A percentile compares a stretch with the other conserved stretches of the same genome.
Evolutionary conservation across 129 eudicot species (phyloP).

Genomic region (Lactuca sativa): DNA sequence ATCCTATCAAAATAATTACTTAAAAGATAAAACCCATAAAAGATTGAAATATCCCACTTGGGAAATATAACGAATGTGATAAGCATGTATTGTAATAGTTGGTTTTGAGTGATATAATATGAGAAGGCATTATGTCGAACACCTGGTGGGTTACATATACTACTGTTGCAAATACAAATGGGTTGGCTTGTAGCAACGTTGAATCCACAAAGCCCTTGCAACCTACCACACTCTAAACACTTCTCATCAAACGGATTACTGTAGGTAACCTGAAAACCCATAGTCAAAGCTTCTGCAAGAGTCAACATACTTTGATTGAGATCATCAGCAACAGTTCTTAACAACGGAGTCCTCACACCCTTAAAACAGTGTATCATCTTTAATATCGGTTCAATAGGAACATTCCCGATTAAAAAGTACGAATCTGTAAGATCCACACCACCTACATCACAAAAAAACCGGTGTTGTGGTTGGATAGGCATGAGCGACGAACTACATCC

Average conservation of each 20-base stretch:
- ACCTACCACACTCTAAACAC: slow-evolving; percentile 43
- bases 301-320: slow-evolving; percentile 26
- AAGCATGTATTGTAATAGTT: not conserved
- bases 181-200: slow-evolving; percentile 13
- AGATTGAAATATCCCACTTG: not conserved
- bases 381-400: slow-evolving; percentile 52
- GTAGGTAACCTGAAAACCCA: slow-evolving; percentile 54
- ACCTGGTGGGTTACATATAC: slow-evolving; percentile 48
- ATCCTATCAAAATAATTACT: not conserved
- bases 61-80: not conserved
- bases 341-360: slow-evolving; percentile 39
- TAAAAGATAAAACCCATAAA: not conserved
- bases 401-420: slow-evolving; percentile 46
- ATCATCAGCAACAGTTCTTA: slow-evolving; percentile 23
- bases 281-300: slow-evolving; percentile 47
- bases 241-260: slow-evolving; percentile 37
- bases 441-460: slow-evolving; percentile 41
- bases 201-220: slow-evolving; percentile 53
- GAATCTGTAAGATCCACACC: slow-evolving; percentile 42
- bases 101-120: not conserved
- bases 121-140: slow-evolving; percentile 18
- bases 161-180: slow-evolving; percentile 49
- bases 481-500: slow-evolving; percentile 47
- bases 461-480: slow-evolving; percentile 23
- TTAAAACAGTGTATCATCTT: slow-evolving; percentile 38